Evolutionary conservation across 2,329 filamentous ascomycete genomes (phyloP).

Genomic region (Camillea tinctor): DNA sequence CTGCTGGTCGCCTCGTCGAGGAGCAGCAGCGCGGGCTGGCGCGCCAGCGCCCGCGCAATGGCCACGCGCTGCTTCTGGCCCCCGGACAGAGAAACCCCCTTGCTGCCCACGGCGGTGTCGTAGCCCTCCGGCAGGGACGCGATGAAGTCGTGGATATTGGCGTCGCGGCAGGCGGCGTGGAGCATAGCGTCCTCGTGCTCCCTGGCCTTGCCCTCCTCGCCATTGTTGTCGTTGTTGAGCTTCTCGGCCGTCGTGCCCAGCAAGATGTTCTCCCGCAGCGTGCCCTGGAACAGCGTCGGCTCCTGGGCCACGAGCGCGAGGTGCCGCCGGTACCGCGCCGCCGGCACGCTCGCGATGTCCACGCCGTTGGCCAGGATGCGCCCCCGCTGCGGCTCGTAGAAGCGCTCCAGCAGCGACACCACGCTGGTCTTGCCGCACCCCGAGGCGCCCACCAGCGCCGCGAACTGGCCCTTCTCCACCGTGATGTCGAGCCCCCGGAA

Average conservation of each 20-base stretch:
- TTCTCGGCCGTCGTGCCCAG: conserved; percentile 57
- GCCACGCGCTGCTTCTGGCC: conserved; percentile 70
- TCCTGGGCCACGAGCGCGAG: conserved; percentile 75
- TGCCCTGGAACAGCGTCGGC: conserved; percentile 67
- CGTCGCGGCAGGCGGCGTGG: conserved; percentile 55
- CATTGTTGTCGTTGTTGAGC: conserved; percentile 39
- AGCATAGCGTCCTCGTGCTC: conserved; percentile 37
- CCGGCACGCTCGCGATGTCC: conserved; percentile 58
- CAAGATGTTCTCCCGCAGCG: conserved; percentile 62
- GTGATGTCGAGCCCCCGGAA: conserved; percentile 62
- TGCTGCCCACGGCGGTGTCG: conserved; percentile 64
- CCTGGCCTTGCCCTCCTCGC: conserved; percentile 47
- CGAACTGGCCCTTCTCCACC: conserved; percentile 68
- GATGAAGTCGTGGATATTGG: conserved; percentile 72
- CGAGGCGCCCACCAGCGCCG: conserved; percentile 67
- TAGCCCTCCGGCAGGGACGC: conserved; percentile 65
- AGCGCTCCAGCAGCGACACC: conserved; percentile 63
- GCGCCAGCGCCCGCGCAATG: conserved; percentile 67
- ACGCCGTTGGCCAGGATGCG: conserved; percentile 62
- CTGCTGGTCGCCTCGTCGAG: conserved; percentile 73
- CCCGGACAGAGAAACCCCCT: conserved; percentile 66
- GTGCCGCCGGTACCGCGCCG: conserved; percentile 60
- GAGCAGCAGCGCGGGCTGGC: conserved; percentile 64
- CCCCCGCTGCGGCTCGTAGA: conserved; percentile 68
- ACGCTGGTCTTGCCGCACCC: conserved; percentile 74